These are phyloP conservation scores for Termitomyces sp. DNA, from an alignment of 768 basidiomycete species.

Conservation along the genomic window DNA sequence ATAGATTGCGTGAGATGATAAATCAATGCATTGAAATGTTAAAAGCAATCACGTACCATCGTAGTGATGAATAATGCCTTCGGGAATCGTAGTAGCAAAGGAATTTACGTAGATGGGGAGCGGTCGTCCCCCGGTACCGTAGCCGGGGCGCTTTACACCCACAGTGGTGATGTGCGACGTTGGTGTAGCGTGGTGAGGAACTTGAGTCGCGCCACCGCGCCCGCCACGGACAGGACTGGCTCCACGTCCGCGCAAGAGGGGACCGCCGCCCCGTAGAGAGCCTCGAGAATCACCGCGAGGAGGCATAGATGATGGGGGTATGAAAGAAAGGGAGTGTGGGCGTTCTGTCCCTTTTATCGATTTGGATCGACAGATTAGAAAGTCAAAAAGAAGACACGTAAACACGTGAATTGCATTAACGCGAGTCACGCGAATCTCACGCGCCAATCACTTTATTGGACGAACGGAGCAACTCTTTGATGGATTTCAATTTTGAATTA, in stretches of 20 bases:
- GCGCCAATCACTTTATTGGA: background rate
- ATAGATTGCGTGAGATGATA: background rate
- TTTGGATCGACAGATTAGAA: slow-evolving; percentile 16
- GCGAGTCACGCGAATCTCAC: slow-evolving; percentile 15
- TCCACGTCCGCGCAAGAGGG: slow-evolving; percentile 8
- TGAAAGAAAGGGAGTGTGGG: slow-evolving; percentile 6
- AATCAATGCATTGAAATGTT: background rate
- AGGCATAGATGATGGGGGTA: slow-evolving; percentile 31
- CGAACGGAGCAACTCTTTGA: no score
- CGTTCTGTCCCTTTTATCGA: slow-evolving; percentile 17
- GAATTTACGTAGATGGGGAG: slow-evolving; percentile 53
- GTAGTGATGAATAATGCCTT: slow-evolving; percentile 69
- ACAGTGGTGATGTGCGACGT: slow-evolving; percentile 46
- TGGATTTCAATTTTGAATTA: no score
- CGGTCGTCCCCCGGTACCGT: slow-evolving; percentile 51
- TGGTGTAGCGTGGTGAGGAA: slow-evolving; percentile 25
- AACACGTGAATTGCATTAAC: slow-evolving; percentile 12
- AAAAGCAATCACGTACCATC: slow-evolving; percentile 51
- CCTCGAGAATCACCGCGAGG: slow-evolving; percentile 28
- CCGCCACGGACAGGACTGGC: slow-evolving; percentile 26
- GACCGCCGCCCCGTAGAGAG: slow-evolving; percentile 24
- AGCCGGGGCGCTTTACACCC: slow-evolving; percentile 68
- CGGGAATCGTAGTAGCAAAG: slow-evolving; percentile 59
- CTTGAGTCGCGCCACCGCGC: slow-evolving; percentile 29
- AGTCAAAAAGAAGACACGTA: slow-evolving; percentile 14